These are phyloP conservation scores for Nicotiana sylvestris DNA, from an alignment of 257 asterid species.

Conservation along the genomic window DNA sequence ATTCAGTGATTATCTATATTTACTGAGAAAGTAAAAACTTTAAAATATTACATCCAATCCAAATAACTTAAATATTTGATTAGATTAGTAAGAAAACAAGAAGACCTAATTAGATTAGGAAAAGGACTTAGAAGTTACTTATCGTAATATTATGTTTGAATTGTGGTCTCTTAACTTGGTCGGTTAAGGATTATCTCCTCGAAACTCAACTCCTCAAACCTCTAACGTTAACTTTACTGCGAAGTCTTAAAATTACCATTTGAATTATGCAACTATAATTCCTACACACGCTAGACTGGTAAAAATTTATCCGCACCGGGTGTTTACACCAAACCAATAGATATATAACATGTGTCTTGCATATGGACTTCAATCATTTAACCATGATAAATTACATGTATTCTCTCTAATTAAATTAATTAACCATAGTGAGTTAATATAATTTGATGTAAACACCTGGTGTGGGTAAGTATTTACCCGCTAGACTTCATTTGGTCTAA, in stretches of 20 bases:
- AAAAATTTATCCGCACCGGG: no score
- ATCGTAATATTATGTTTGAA: neutral
- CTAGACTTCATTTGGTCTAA: neutral
- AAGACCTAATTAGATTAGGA: neutral
- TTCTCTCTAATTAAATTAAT: no score
- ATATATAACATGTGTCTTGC: no score
- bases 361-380: no score
- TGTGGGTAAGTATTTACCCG: neutral
- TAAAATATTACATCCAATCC: no score
- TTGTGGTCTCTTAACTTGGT: neutral
- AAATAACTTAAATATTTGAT: no score
- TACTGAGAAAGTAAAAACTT: no score
- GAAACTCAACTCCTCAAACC: neutral
- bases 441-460: no score
- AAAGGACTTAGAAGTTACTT: neutral
- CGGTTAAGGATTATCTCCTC: neutral
- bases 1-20: no score
- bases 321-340: no score
- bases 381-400: no score
- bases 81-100: neutral
- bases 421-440: no score
- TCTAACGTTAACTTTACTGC: neutral
- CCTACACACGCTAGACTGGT: neutral
- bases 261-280: neutral
- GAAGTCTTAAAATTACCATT: neutral